Conservation (phyloP, 176 grass and related monocot genomes). For the Oryza nivara region DNA sequence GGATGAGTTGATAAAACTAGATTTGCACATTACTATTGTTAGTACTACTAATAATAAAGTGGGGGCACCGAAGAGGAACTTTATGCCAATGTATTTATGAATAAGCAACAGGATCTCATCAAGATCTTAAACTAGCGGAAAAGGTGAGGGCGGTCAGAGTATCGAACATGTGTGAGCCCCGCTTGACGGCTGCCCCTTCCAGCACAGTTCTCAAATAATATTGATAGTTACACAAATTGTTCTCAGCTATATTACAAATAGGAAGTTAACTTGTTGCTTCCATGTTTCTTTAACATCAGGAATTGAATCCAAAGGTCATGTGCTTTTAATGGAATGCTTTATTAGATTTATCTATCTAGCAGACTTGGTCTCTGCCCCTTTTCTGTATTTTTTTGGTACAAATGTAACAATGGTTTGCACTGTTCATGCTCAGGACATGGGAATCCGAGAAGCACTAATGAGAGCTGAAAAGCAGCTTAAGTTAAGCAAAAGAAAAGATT, state of each 20-base stretch:
- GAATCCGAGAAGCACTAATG: slow-evolving; percentile 82
- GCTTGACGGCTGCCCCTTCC: not conserved
- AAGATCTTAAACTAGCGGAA: not conserved
- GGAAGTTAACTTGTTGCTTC: not conserved
- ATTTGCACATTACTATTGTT: not conserved
- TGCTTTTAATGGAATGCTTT: not conserved
- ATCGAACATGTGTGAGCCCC: not conserved
- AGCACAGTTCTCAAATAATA: not conserved
- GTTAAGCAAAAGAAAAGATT: slow-evolving; percentile 95
- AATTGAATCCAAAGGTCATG: not conserved
- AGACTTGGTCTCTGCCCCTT: not conserved
- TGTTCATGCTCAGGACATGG: slow-evolving; percentile 67
- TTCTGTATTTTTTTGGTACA: not conserved
- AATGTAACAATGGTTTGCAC: slow-evolving; percentile 1
- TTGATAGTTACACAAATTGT: slow-evolving; percentile 6
- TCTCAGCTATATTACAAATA: not conserved
- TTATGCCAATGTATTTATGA: not conserved
- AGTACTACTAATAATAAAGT: not conserved
- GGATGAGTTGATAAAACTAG: not conserved
- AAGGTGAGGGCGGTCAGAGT: not conserved
- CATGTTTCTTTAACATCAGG: slow-evolving; percentile 22
- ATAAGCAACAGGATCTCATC: no score
- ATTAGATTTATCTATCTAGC: not conserved
- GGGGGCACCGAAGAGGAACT: not conserved
- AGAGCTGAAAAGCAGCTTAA: slow-evolving; percentile 91